These are phyloP conservation scores for Kazachstania sp. DNA, from an alignment of 1,139 yeast genomes.

Conservation along the genomic window DNA sequence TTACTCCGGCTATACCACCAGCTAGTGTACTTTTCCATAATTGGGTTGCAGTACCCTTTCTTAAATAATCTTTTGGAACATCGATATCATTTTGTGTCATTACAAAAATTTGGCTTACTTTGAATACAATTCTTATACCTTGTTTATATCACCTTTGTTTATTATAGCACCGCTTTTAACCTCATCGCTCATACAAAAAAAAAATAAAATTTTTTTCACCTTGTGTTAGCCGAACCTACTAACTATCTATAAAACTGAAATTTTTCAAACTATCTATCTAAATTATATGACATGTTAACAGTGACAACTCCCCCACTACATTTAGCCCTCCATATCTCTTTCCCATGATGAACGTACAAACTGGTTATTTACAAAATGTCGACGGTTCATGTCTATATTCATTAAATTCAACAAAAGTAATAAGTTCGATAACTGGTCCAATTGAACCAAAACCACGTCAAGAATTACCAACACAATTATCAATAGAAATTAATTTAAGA, in stretches of 20 bases:
- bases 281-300: too few species aligned
- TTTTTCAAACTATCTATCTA: too few species aligned
- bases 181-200: too few species aligned
- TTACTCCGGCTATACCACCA: constrained; percentile 66
- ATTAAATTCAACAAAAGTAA: constrained; percentile 45
- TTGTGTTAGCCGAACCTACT: too few species aligned
- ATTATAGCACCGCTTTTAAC: too few species aligned
- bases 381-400: constrained; percentile 63
- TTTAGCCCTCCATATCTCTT: too few species aligned
- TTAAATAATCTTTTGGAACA: constrained; percentile 32
- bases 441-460: constrained; percentile 77
- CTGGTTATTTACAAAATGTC: constrained; percentile 42
- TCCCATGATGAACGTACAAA: constrained; percentile 13
- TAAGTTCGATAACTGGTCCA: constrained; percentile 84
- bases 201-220: too few species aligned
- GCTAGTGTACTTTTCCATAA: constrained; percentile 45
- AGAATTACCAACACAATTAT: constrained; percentile 72
- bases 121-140: too few species aligned
- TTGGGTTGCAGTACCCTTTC: constrained; percentile 43
- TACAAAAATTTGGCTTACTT: too few species aligned
- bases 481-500: constrained; percentile 70
- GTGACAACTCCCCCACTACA: too few species aligned
- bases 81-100: neutral
- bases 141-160: too few species aligned
- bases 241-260: too few species aligned